Base-by-base conservation (phyloP, 805 yeast genomes). In the Saccharomycopsis fermentans region DNA sequence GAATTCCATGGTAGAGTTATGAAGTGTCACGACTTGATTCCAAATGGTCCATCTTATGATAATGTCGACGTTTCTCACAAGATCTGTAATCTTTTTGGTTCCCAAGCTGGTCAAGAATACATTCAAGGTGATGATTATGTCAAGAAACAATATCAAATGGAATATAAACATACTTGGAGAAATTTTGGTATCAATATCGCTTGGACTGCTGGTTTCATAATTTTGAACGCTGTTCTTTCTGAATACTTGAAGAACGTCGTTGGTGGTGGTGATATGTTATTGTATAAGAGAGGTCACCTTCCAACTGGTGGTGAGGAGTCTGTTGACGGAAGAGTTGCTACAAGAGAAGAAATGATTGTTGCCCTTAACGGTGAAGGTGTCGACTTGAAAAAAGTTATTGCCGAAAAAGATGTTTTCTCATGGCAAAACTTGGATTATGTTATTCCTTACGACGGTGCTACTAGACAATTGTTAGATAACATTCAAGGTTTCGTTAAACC, bases 401-500 rank as follows among this genome's bases (percentile, higher is more conserved):
- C 50, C 35, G 53, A 52, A 55, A 65, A 65, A 47, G 83, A 80
- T 63, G 70, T 78, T 16, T 81, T 79, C 68, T 74, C 74, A 63
- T 83, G 88, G 88, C 77, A 77, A 64, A 70, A 82, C 64, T 79
- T 83, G 16, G 69, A 76, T 62, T 83, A 82, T 65, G 76, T 72
- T 36, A 79, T 83, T 64, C 80, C 80, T 59, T 63, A 62, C 14
- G 70, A 67, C 62, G 73, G 73, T 2, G 70, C 69, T 53, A 60
- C 68, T 9, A 66, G 78, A 52, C 65, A 70, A 48, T 65, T 71
- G 40, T 48, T 58, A 24, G 2, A 58, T 39, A 53, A 58, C 29
- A 43, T 58, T 27, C 79, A 79, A 62, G 90, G 90, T 35, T 84
- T 81, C 76, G 86, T 83, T 59, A 79, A 81, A 66, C 87, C 88